Percentiles rank a stretch among this genome's conserved stretches.
phyloP scores from a whole-genome alignment of 306 rosid genomes.

The Trifolium dubium region DNA sequence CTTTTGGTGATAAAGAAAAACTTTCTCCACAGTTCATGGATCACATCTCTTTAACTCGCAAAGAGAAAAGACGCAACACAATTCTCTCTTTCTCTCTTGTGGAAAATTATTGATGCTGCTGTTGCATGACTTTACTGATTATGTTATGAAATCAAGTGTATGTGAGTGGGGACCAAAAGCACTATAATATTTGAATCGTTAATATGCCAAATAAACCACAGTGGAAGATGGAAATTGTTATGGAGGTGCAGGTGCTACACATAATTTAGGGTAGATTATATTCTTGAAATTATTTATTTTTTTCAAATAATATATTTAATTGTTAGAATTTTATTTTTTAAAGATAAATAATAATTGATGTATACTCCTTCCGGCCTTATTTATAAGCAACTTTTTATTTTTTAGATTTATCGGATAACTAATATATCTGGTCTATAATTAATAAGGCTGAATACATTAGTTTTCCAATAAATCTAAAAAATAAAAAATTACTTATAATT shows the following conservation, averaged over 20 bases:
- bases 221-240: constrained; percentile 1
- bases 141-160: constrained; percentile 47
- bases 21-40: constrained; percentile 83
- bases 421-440: too few species aligned
- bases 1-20: constrained; percentile 66
- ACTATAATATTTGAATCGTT: constrained; percentile 44
- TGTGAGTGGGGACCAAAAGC: constrained; percentile 49
- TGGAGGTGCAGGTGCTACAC: not conserved
- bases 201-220: constrained; percentile 47
- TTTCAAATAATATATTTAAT: too few species aligned
- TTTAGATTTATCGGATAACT: too few species aligned
- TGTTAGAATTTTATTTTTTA: too few species aligned
- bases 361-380: too few species aligned
- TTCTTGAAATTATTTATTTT: too few species aligned
- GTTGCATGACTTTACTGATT: constrained; percentile 46
- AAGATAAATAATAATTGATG: too few species aligned
- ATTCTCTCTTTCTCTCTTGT: constrained; percentile 20
- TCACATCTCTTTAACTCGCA: constrained; percentile 50
- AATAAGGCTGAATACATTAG: too few species aligned
- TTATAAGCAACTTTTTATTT: too few species aligned
- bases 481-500: too few species aligned
- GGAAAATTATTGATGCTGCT: constrained; percentile 45
- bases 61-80: constrained; percentile 33
- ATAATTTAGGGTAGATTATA: too few species aligned
- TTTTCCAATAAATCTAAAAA: too few species aligned